A percentile compares a stretch with the other conserved stretches of the same genome.
These are phyloP conservation scores for Micractinium conductrix DNA, from an alignment of 139 green algal species.

Conservation along the genomic window DNA sequence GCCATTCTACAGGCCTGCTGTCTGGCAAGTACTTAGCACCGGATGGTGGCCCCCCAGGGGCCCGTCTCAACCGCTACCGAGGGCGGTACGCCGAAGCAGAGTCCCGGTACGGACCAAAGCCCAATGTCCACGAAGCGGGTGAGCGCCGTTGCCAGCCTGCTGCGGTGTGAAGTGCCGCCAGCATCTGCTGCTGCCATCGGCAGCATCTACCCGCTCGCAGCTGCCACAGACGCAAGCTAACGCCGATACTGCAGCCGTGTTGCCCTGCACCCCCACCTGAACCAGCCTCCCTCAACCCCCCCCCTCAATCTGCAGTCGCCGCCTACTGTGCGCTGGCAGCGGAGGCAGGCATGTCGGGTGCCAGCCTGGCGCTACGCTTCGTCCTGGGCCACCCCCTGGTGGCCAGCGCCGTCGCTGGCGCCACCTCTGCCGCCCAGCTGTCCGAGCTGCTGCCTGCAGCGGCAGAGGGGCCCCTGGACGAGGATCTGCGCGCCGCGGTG, in stretches of 20 bases:
- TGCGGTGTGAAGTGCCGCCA: no score
- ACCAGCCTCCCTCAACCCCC: no score
- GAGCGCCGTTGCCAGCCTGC: constrained; percentile 17
- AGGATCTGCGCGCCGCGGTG: constrained; percentile 20
- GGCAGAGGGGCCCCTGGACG: background rate
- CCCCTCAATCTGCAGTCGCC: constrained; percentile 5
- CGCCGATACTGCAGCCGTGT: no score
- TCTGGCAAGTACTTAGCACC: constrained; percentile 82
- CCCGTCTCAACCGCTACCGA: constrained; percentile 81
- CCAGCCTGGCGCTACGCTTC: constrained; percentile 73
- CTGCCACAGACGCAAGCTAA: no score
- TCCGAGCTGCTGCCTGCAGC: constrained; percentile 58
- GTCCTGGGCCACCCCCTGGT: constrained; percentile 72
- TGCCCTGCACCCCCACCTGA: no score
- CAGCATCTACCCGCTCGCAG: no score
- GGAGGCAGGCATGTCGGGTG: constrained; percentile 59
- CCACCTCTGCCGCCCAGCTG: constrained; percentile 67
- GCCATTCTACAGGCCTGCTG: constrained; percentile 78
- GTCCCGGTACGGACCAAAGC: constrained; percentile 78
- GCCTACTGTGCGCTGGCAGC: constrained; percentile 71
- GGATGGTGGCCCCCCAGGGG: constrained; percentile 53
- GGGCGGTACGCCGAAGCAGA: constrained; percentile 84
- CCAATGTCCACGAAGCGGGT: constrained; percentile 66
- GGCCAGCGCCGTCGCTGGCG: constrained; percentile 63
- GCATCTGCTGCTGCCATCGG: background rate